Base-by-base conservation (phyloP, 2,329 filamentous ascomycete species). In the Xylaria sp. region DNA sequence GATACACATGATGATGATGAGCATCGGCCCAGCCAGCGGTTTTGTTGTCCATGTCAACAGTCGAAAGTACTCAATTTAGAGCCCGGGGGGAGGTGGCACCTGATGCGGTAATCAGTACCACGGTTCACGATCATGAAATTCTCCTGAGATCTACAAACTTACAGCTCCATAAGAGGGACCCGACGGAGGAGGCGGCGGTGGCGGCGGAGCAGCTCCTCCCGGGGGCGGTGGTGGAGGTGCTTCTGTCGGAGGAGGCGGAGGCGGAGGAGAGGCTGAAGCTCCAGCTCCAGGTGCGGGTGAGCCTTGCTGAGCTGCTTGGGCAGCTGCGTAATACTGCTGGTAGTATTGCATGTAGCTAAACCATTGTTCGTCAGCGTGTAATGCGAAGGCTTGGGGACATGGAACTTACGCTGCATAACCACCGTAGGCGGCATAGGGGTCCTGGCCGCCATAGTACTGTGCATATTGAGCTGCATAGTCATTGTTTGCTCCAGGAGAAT, bases 361-460 rank as follows among this genome's bases (percentile, higher is more conserved):
- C 3, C 46, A 15, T 18, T 13, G 13, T 32, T 50, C 8, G 44
- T 70, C 66, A 68, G 65, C 8, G 57, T n/a, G 28, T 3, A 32
- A n/a, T 28, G 10, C 28, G 2, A 48, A 61, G 25, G 6, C 20
- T 15, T 12, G 34, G 7, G 34, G 10, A 44, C 20, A 50, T 54
- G 34, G 23, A 18, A 78, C 84, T 78, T 87, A 93, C 83, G 91
- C 92, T 74, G 91, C 88, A 81, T 96, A 98, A 64, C 95, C 95
- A 71, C 95, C 95, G 75, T 96, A 98, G 9, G 92, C 90, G 51
- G 94, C 94, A 79, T 98, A 98, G 0, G 94, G 95, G 77, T 98
- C 94, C 71, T 88, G 84, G 64, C 85, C 85, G 71, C 86, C 86
- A 70, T 94, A 95, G 80, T 97, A 96, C 79, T 94, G 91, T 2